Percentiles rank a stretch among this genome's conserved stretches.
Conservation (phyloP, 163 green algal genomes). For the Scenedesmus sp. region DNA sequence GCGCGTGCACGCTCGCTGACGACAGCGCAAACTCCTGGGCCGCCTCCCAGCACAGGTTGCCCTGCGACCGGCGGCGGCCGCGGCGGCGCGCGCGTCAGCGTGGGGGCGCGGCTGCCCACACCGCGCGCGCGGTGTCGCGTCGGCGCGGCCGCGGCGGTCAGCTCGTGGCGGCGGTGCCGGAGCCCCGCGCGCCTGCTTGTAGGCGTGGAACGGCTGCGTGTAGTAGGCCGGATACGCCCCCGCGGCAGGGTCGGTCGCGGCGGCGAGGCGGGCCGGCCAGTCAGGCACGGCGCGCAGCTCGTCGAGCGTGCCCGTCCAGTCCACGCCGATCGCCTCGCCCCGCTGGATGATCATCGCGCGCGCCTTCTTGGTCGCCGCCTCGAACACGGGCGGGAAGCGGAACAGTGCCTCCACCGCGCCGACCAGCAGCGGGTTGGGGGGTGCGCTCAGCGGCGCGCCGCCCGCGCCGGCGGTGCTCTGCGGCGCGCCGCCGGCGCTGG, state of each 20-base stretch:
- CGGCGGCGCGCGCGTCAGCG: too few species aligned
- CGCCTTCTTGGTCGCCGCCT: slow-evolving; percentile 64
- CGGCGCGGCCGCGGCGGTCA: too few species aligned
- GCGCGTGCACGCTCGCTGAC: slow-evolving; percentile 68
- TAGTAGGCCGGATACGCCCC: slow-evolving; percentile 71
- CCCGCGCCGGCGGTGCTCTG: too few species aligned
- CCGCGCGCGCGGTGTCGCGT: too few species aligned
- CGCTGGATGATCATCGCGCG: slow-evolving; percentile 73
- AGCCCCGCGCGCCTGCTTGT: slow-evolving; percentile 50
- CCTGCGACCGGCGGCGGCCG: slow-evolving; percentile 44
- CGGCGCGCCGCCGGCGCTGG: too few species aligned
- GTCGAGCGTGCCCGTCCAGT: slow-evolving; percentile 64
- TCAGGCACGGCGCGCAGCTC: slow-evolving; percentile 61
- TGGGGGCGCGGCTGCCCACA: too few species aligned
- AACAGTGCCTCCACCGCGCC: slow-evolving; percentile 72
- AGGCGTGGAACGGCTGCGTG: slow-evolving; percentile 80
- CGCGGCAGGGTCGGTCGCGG: slow-evolving; percentile 24
- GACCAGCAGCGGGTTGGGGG: slow-evolving; percentile 55
- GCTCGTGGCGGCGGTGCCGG: too few species aligned
- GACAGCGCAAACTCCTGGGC: slow-evolving; percentile 75
- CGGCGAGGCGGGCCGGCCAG: slow-evolving; percentile 60
- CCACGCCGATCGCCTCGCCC: slow-evolving; percentile 65
- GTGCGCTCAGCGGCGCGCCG: too few species aligned
- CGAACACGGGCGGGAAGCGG: slow-evolving; percentile 73
- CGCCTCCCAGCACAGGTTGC: slow-evolving; percentile 77